Percentiles rank a stretch among this genome's conserved stretches.
These are phyloP conservation scores for Ophiostoma fasciatum DNA, from an alignment of 2,329 filamentous ascomycete genomes.

Conservation along the genomic window DNA sequence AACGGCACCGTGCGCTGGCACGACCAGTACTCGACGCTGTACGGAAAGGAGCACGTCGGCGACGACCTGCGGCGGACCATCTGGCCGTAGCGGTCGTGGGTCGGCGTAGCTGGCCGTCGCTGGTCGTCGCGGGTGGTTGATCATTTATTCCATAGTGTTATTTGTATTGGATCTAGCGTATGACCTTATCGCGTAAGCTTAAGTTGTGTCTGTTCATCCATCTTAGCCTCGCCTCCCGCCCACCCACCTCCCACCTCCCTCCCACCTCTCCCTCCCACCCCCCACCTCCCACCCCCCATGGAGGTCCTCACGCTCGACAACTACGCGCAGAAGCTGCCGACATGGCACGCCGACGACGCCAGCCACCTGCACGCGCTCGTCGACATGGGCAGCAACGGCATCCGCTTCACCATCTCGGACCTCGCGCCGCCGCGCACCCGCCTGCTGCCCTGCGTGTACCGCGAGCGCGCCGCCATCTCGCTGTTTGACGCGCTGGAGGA, in stretches of 20 bases:
- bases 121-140: no score
- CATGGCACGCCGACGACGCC: conserved; percentile 30
- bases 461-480: conserved; percentile 66
- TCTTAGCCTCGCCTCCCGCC: no score
- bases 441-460: conserved; percentile 62
- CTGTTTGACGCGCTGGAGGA: conserved; percentile 63
- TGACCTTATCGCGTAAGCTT: no score
- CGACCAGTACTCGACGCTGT: conserved; percentile 20
- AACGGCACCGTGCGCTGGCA: conserved; percentile 17
- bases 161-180: no score
- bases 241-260: no score
- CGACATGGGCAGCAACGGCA: conserved; percentile 68
- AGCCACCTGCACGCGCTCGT: conserved; percentile 41
- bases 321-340: conserved; percentile 30
- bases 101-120: no score
- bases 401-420: conserved; percentile 80
- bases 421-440: conserved; percentile 57
- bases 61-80: conserved; percentile 11
- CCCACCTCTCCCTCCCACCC: no score
- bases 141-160: no score
- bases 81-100: conserved; percentile 15
- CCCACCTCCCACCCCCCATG: conserved; percentile 17
- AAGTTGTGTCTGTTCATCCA: no score
- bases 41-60: conserved; percentile 13
- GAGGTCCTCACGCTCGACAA: conserved; percentile 38